phyloP scores from a whole-genome alignment of 192 early-diverging fungal genomes.

The Bifiguratus adelaidae region DNA sequence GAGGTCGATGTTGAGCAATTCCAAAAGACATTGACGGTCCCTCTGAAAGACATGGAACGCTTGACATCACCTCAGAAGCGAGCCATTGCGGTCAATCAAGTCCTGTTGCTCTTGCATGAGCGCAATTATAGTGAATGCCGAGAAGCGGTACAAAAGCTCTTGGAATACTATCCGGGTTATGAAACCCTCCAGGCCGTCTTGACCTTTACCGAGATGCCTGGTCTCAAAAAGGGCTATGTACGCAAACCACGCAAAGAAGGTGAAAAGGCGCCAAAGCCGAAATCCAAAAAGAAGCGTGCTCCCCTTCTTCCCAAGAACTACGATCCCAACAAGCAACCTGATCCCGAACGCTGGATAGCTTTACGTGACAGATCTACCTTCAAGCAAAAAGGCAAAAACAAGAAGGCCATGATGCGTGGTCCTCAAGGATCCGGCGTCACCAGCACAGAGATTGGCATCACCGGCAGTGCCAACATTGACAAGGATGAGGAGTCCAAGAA shows the following conservation, averaged over 20 bases:
- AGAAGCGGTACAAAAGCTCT: constrained; percentile 33
- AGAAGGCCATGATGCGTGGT: constrained; percentile 44
- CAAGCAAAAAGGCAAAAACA: constrained; percentile 40
- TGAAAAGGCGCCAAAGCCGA: too few species aligned
- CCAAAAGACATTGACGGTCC: too few species aligned
- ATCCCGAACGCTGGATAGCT: constrained; percentile 67
- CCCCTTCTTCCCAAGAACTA: constrained; percentile 40
- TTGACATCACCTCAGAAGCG: constrained; percentile 50
- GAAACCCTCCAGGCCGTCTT: constrained; percentile 42
- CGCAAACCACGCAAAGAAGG: constrained; percentile 29
- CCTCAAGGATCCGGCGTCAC: constrained; percentile 50
- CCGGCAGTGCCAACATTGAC: constrained; percentile 64
- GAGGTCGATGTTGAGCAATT: too few species aligned
- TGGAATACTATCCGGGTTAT: constrained; percentile 49
- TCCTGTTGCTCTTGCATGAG: constrained; percentile 40
- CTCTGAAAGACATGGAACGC: too few species aligned
- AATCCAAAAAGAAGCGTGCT: constrained; percentile 44
- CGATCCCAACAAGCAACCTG: constrained; percentile 33
- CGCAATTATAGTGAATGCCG: constrained; percentile 35
- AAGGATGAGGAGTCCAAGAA: constrained; percentile 16
- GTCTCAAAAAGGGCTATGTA: constrained; percentile 41
- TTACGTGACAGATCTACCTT: constrained; percentile 50
- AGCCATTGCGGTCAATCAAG: constrained; percentile 51
- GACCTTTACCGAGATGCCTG: constrained; percentile 42
- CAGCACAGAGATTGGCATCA: constrained; percentile 59